phyloP scores from a whole-genome alignment of 371 early-diverging fungal genomes.

The Mortierella sp. region DNA sequence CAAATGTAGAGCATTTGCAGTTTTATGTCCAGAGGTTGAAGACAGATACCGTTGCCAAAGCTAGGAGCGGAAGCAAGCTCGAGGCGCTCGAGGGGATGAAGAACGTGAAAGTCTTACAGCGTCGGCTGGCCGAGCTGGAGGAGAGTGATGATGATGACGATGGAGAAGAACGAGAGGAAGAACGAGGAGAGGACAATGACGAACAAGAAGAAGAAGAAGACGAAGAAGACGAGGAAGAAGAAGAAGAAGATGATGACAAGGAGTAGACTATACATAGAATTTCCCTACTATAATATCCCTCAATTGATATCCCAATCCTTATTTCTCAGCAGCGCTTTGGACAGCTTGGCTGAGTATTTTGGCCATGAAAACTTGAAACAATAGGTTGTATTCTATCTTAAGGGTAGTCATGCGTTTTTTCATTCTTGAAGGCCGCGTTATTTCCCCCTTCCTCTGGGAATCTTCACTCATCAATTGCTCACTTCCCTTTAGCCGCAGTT shows the following conservation, averaged over 20 bases:
- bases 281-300: not conserved
- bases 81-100: slow-evolving; percentile 55
- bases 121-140: slow-evolving; percentile 34
- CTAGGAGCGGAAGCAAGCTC: slow-evolving; percentile 41
- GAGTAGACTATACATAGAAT: not conserved
- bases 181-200: not conserved
- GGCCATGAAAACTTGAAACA: too few species aligned
- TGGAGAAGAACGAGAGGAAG: slow-evolving; percentile 3
- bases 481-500: slow-evolving; percentile 2
- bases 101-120: slow-evolving; percentile 46
- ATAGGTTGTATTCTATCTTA: not conserved
- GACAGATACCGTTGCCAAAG: slow-evolving; percentile 53
- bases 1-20: slow-evolving; percentile 17
- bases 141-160: slow-evolving; percentile 6
- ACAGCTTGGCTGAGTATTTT: too few species aligned
- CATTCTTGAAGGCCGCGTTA: not conserved
- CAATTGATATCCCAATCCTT: not conserved
- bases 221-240: not conserved
- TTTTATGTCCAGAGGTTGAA: slow-evolving; percentile 49
- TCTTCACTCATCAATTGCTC: slow-evolving; percentile 2
- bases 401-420: not conserved
- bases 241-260: not conserved
- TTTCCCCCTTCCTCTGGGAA: not conserved
- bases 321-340: too few species aligned
- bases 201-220: not conserved